These are phyloP conservation scores for Cercospora sesami DNA, from an alignment of 2,329 filamentous ascomycete genomes.

Conservation along the genomic window DNA sequence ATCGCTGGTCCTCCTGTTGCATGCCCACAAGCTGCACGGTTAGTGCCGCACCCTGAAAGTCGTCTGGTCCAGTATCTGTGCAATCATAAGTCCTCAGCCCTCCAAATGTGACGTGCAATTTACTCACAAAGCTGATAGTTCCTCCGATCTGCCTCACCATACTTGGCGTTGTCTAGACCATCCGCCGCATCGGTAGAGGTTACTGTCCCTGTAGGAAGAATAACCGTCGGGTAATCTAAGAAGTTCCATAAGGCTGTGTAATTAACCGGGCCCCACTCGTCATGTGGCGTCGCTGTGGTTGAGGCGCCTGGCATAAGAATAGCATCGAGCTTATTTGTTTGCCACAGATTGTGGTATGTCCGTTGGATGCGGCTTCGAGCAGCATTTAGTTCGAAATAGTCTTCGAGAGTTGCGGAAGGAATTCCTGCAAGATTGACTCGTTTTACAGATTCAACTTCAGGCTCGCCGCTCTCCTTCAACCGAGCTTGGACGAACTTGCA, in stretches of 20 bases:
- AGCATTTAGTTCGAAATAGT: constrained; percentile 18
- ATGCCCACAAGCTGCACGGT: constrained; percentile 39
- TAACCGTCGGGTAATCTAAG: constrained; percentile 13
- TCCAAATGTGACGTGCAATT: too few relatives aligned
- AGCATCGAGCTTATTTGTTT: constrained; percentile 51
- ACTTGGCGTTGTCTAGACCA: constrained; percentile 14
- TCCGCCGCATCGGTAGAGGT: constrained; percentile 10
- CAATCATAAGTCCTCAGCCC: background rate
- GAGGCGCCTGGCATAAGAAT: constrained; percentile 47
- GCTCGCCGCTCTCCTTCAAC: constrained; percentile 27
- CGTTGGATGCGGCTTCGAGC: constrained; percentile 14
- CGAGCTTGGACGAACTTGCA: constrained; percentile 18
- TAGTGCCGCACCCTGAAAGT: constrained; percentile 35
- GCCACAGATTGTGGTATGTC: constrained; percentile 44
- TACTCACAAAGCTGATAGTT: constrained; percentile 32
- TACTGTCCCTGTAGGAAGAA: constrained; percentile 6
- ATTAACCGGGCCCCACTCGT: constrained; percentile 26
- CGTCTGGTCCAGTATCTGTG: constrained; percentile 37
- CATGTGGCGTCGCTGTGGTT: constrained; percentile 24
- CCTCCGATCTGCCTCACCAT: constrained; percentile 18
- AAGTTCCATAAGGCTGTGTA: constrained; percentile 32
- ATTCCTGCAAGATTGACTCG: constrained; percentile 25
- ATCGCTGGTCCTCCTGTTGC: constrained; percentile 35
- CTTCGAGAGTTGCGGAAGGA: constrained; percentile 18
- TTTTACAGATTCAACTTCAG: constrained; percentile 29